Base-by-base conservation (phyloP, 495 filamentous ascomycete species). In the Articulospora tetracladia region DNA sequence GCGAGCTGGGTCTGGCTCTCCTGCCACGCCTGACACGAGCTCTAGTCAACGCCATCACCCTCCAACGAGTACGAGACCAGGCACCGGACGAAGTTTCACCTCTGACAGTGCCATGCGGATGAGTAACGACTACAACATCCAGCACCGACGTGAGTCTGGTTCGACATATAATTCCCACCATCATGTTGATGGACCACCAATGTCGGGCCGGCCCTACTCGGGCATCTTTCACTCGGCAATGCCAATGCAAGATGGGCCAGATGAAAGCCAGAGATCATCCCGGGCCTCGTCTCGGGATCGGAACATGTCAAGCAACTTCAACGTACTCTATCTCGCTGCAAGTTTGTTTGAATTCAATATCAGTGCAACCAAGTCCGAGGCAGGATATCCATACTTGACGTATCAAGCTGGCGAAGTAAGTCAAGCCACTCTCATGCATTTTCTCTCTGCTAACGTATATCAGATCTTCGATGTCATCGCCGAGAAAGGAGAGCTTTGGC, bases 321-420 rank as follows among this genome's bases (percentile, higher is more conserved):
- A 72, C 27, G 71, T 83, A 3, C 75, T 99, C 27, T 99, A 97
- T 78, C 78, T 97, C 11, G 95, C 92, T 15, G 94, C 95, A 12
- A 94, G 89, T 65, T 80, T 98, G 17, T 98, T 95, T 69, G 91
- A 97, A 67, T 99, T 98, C 73, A 93, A 95, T 69, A 97, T 98
- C 60, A 90, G 93, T 62, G 89, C 88, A 27, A 86, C 89, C n/a
- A 86, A 94, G 60, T 84, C 87, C 48, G 95, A 98, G 75, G 95
- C 89, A 58, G 94, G 95, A 19, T 97, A 94, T 72, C 93, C 93
- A 11, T 99, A 98, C 73, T 74, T 99, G 66, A 96, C 89, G 46
- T 99, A 98, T 74, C 89, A 92, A 36, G 87, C 90, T 19, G 94
- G 94, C 36, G 93, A 96, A 75, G 85, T 88, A 69, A 53, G 82